Conservation (phyloP, 2,329 filamentous ascomycete genomes). For the Knufia fluminis region DNA sequence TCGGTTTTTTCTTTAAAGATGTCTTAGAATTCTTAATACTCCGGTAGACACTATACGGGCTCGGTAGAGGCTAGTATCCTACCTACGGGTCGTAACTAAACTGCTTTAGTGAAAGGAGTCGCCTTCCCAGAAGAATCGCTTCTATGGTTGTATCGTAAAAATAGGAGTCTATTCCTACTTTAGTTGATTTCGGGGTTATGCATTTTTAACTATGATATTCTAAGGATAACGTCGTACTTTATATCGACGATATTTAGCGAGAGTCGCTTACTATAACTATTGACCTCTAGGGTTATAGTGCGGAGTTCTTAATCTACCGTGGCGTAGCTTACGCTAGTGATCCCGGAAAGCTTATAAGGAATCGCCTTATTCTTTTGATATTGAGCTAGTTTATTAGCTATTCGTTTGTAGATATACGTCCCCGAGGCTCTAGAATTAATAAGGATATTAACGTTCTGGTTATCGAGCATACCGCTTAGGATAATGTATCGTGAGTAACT, state of each 20-base stretch:
- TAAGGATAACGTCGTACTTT: neutral
- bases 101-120: neutral
- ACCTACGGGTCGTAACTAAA: neutral
- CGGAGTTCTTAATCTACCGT: neutral
- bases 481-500: neutral
- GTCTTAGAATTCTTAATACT: neutral
- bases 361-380: neutral
- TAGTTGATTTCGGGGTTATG: neutral
- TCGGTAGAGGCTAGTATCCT: neutral
- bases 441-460: neutral
- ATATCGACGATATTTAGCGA: neutral
- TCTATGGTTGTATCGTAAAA: neutral
- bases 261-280: neutral
- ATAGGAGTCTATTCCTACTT: neutral
- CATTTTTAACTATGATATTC: slow-evolving; percentile 3
- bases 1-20: neutral
- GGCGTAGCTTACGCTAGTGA: neutral
- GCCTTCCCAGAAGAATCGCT: neutral
- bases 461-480: neutral
- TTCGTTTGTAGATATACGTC: neutral
- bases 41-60: neutral
- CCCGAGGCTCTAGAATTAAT: neutral
- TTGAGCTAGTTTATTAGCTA: neutral
- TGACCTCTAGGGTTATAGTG: neutral
- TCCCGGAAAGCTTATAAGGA: neutral